These are phyloP conservation scores for Emiliania huxleyi DNA, from an alignment of 78 protist genomes.

Conservation along the genomic window DNA sequence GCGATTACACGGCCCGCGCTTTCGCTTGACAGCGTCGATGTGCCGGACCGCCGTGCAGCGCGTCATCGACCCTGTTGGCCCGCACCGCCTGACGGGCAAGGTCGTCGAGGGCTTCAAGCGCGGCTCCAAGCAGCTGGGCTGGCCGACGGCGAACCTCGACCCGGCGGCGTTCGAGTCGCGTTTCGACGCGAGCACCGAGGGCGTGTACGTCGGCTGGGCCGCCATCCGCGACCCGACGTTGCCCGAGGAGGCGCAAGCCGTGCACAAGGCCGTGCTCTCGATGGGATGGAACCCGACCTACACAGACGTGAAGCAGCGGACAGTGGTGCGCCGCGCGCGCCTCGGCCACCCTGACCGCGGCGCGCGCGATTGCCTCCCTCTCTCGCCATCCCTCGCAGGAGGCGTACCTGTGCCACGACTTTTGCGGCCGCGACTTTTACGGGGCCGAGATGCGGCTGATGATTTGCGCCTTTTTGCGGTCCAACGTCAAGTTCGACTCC, in stretches of 20 bases:
- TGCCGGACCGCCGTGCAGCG: background rate
- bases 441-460: background rate
- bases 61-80: background rate
- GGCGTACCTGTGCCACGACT: background rate
- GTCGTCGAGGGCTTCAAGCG: constrained; percentile 47
- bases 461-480: background rate
- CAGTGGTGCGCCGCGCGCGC: background rate
- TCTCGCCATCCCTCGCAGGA: background rate
- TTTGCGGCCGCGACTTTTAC: background rate
- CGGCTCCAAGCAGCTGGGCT: constrained; percentile 48
- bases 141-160: constrained; percentile 50
- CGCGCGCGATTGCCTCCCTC: too few species aligned
- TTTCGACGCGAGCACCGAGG: background rate
- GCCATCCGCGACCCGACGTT: background rate
- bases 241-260: background rate
- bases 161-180: background rate
- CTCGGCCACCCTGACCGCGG: too few species aligned
- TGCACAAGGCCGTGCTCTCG: background rate
- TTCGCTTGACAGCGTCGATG: too few species aligned
- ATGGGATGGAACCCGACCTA: background rate
- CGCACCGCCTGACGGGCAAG: background rate
- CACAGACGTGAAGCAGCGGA: background rate
- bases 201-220: constrained; percentile 19
- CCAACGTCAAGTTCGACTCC: background rate
- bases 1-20: too few species aligned